These are phyloP conservation scores for Thielaviopsis punctulata DNA, from an alignment of 2,329 filamentous ascomycete genomes.

Conservation along the genomic window DNA sequence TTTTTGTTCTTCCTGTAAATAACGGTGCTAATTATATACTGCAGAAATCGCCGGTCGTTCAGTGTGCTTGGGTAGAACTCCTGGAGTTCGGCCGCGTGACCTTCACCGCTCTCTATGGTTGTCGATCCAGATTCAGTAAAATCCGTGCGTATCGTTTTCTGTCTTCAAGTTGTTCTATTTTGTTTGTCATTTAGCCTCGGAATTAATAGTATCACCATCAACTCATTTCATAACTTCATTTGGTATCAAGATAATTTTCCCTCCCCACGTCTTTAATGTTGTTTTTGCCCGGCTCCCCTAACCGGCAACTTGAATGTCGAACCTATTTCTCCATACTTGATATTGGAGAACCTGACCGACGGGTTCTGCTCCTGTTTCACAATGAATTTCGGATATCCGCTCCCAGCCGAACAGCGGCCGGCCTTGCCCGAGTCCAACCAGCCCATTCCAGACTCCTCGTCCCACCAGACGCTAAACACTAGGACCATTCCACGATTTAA, in stretches of 20 bases:
- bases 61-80: conserved; percentile 24
- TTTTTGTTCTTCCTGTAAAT: background rate
- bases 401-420: conserved; percentile 30
- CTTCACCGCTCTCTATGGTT: conserved; percentile 19
- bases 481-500: conserved; percentile 32
- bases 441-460: conserved; percentile 31
- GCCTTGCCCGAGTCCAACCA: conserved; percentile 32
- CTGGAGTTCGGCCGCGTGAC: conserved; percentile 23
- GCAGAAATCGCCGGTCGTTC: conserved; percentile 21
- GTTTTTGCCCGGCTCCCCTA: background rate
- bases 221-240: too few relatives aligned
- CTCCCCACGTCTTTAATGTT: background rate
- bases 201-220: too few relatives aligned
- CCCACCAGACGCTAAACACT: conserved; percentile 37
- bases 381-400: conserved; percentile 34
- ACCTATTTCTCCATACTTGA: conserved; percentile 43
- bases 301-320: conserved; percentile 25
- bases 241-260: background rate
- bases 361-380: conserved; percentile 28
- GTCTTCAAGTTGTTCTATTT: background rate
- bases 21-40: background rate
- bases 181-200: background rate
- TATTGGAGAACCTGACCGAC: conserved; percentile 36
- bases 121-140: conserved; percentile 7
- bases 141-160: background rate